A percentile compares a stretch with the other conserved stretches of the same genome.
Conservation (phyloP, 2,329 filamentous ascomycete species). For the Xylariaceae sp. region DNA sequence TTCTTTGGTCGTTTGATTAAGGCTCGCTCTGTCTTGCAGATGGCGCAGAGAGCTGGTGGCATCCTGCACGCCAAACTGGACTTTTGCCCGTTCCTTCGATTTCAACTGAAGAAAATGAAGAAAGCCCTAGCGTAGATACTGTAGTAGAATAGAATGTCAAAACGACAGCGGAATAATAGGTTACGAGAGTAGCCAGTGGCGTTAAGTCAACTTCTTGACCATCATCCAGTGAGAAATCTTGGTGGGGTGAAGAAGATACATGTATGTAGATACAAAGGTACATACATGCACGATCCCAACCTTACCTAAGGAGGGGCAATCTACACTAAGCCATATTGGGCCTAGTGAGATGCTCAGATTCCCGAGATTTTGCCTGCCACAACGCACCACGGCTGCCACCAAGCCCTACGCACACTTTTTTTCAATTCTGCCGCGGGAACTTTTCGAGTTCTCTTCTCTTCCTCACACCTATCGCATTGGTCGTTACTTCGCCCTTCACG, state of each 20-base stretch:
- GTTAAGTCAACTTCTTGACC: slow-evolving; percentile 3
- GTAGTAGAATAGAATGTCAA: neutral
- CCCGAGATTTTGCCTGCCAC: slow-evolving; percentile 30
- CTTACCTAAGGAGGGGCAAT: slow-evolving; percentile 25
- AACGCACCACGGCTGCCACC: neutral
- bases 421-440: slow-evolving; percentile 27
- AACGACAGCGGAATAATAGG: neutral
- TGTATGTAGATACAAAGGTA: slow-evolving; percentile 10
- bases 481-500: slow-evolving; percentile 47
- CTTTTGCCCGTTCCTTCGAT: neutral
- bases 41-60: slow-evolving; percentile 75
- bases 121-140: too few relatives aligned
- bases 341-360: slow-evolving; percentile 9
- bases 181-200: neutral
- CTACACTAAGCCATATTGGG: slow-evolving; percentile 5
- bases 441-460: slow-evolving; percentile 37
- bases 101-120: neutral
- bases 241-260: slow-evolving; percentile 17
- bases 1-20: slow-evolving; percentile 95
- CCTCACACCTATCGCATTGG: slow-evolving; percentile 37
- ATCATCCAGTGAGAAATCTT: slow-evolving; percentile 15
- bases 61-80: slow-evolving; percentile 49
- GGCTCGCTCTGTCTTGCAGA: slow-evolving; percentile 76
- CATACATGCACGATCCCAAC: too few relatives aligned
- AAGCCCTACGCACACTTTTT: slow-evolving; percentile 37